A percentile compares a stretch with the other conserved stretches of the same genome.
Evolutionary conservation across 1,284 basidiomycete species (phyloP).

Genomic region (Sporisorium reilianum): DNA sequence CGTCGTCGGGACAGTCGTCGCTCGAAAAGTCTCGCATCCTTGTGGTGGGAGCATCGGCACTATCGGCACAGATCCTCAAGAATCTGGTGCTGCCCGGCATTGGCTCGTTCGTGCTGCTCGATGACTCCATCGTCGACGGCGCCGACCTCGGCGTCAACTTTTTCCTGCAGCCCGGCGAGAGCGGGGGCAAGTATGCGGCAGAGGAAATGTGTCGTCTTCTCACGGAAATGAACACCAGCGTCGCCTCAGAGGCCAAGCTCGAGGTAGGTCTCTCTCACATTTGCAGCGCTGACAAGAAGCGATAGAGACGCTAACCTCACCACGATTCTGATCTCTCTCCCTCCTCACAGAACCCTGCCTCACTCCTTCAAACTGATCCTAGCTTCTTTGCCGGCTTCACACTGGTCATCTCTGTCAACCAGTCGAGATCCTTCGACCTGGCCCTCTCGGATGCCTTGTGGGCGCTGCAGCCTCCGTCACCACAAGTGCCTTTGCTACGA

Average conservation of each 20-base stretch:
- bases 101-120: constrained; percentile 89
- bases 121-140: constrained; percentile 75
- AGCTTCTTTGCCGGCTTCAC: constrained; percentile 76
- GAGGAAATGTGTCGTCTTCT: constrained; percentile 83
- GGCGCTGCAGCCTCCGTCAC: constrained; percentile 41
- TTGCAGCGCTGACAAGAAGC: no score
- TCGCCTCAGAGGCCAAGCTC: constrained; percentile 79
- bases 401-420: constrained; percentile 81
- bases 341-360: constrained; percentile 11
- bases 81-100: constrained; percentile 95
- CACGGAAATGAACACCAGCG: constrained; percentile 87
- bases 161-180: constrained; percentile 80
- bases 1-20: constrained; percentile 89
- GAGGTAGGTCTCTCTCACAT: constrained; percentile 52
- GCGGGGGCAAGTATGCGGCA: constrained; percentile 83
- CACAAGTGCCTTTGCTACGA: constrained; percentile 57
- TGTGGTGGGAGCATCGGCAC: constrained; percentile 82
- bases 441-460: constrained; percentile 57
- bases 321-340: neutral
- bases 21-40: constrained; percentile 87
- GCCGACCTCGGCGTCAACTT: constrained; percentile 95
- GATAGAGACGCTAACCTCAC: neutral
- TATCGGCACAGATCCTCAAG: constrained; percentile 87
- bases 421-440: constrained; percentile 52
- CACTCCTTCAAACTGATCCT: constrained; percentile 74